Base-by-base conservation (phyloP, 306 rosid species). In the Carpinus fangiana region DNA sequence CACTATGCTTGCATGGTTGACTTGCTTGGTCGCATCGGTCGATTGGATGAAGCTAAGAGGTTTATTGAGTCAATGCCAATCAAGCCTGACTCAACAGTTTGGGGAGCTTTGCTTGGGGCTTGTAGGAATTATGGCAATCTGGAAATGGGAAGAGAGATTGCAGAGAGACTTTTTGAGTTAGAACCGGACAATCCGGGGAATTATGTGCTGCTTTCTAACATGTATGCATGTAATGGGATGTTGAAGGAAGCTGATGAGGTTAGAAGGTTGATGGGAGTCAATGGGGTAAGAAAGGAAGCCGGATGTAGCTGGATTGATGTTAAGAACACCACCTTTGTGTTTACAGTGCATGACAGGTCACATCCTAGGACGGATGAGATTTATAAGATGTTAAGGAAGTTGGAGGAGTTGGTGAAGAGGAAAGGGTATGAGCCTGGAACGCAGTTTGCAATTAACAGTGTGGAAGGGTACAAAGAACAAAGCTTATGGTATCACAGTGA, bases 1-100 rank as follows among this genome's bases (percentile, higher is more conserved):
- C 95, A 90, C 80, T 88, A 80, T 82, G 90, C 95, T 7, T 88
- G 94, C 87, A 88, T 86, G 77, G 94, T 83, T 75, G 90, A 90
- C 83, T 81, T 88, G 85, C 89, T 90, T 83, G 89, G 89, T 72
- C 89, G 89, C 45, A 87, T 84, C 45, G 92, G 92, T 54, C 76
- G 75, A 53, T 83, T 90, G 83, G 68, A 81, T 71, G 85, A 82
- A 79, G 95, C 90, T 38, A 83, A 77, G 84, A 86, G 79, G 14
- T 88, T 88, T 59, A 51, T 88, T 74, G 87, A 85, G 75, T 76
- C 84, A 36, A 90, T 90, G 89, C 84, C 89, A 34, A 82, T 86
- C 54, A 84, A 80, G 78, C 87, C 89, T 17, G 90, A 88, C n/a
- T 77, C 89, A 1, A 85, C 88, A 7, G 83, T 83, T 79, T 86